Evolutionary conservation across 495 filamentous ascomycete genomes (phyloP).

Genomic region (Beverwykella pulmonaria): DNA sequence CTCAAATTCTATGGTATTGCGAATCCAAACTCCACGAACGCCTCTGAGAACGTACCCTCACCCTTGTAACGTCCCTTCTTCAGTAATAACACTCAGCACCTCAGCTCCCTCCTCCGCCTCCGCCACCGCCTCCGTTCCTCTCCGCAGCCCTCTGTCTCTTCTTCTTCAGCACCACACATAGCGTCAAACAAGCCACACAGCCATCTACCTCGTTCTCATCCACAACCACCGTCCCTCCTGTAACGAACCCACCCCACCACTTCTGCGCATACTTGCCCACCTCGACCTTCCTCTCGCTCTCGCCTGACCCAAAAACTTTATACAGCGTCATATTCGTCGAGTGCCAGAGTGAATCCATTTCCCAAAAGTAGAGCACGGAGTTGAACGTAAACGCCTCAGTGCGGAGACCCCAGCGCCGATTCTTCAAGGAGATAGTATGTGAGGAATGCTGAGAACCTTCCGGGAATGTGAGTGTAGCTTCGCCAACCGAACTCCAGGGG

Average conservation of each 20-base stretch:
- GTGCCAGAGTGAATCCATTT: constrained; percentile 16
- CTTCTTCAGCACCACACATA: constrained; percentile 37
- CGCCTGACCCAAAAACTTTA: constrained; percentile 14
- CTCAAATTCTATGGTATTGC: too few species aligned
- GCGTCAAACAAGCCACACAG: constrained; percentile 25
- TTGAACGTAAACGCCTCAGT: constrained; percentile 25
- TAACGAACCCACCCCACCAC: constrained; percentile 33
- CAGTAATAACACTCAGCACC: background rate
- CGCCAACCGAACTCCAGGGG: constrained; percentile 27
- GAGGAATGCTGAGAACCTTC: constrained; percentile 15
- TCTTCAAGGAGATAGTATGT: constrained; percentile 19
- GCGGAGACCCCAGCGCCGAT: constrained; percentile 27
- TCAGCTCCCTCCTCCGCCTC: background rate
- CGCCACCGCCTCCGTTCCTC: constrained; percentile 12
- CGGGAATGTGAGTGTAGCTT: constrained; percentile 28
- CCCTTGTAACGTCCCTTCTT: too few species aligned
- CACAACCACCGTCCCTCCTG: constrained; percentile 30
- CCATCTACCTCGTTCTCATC: constrained; percentile 34
- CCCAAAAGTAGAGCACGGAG: constrained; percentile 19
- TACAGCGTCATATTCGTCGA: constrained; percentile 28
- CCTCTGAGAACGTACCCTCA: too few species aligned
- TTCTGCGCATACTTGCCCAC: constrained; percentile 37
- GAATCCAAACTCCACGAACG: too few species aligned
- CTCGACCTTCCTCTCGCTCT: constrained; percentile 18
- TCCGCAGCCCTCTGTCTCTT: constrained; percentile 33